Percentiles rank a stretch among this genome's conserved stretches.
These are phyloP conservation scores for Penicillium paradoxum DNA, from an alignment of 495 filamentous ascomycete species.

Conservation along the genomic window DNA sequence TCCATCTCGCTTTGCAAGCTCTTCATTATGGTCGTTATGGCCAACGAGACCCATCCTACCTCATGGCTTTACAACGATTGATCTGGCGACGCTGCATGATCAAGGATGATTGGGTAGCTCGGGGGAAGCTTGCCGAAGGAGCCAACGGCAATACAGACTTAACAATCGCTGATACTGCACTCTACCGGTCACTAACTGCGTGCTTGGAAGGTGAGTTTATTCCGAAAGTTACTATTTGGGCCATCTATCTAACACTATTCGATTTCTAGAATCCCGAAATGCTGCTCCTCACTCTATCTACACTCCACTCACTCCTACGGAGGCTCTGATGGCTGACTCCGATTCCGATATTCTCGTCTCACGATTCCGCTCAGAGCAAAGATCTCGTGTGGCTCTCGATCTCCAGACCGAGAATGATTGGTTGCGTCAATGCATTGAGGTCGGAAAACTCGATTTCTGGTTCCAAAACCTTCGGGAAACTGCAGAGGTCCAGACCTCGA, in stretches of 20 bases:
- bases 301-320: slow-evolving; percentile 42
- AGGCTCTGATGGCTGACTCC: slow-evolving; percentile 44
- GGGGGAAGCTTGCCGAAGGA: slow-evolving; percentile 33
- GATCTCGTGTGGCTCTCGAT: slow-evolving; percentile 49
- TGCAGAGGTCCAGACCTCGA: slow-evolving; percentile 8
- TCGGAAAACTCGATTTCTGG: slow-evolving; percentile 58
- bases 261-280: slow-evolving; percentile 14
- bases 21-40: slow-evolving; percentile 52
- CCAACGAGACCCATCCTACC: slow-evolving; percentile 43
- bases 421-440: slow-evolving; percentile 50
- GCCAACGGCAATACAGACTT: slow-evolving; percentile 21
- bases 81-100: slow-evolving; percentile 82
- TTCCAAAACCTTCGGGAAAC: slow-evolving; percentile 45
- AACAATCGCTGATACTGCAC: slow-evolving; percentile 26
- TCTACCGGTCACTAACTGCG: slow-evolving; percentile 28
- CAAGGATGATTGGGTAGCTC: slow-evolving; percentile 67
- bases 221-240: not conserved
- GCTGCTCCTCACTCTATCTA: slow-evolving; percentile 27
- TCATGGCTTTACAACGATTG: slow-evolving; percentile 56
- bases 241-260: not conserved
- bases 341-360: slow-evolving; percentile 49
- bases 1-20: slow-evolving; percentile 66
- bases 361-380: slow-evolving; percentile 49
- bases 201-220: slow-evolving; percentile 33
- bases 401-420: slow-evolving; percentile 48